phyloP scores from a whole-genome alignment of 2,329 filamentous ascomycete genomes.

The Exophiala sp. region DNA sequence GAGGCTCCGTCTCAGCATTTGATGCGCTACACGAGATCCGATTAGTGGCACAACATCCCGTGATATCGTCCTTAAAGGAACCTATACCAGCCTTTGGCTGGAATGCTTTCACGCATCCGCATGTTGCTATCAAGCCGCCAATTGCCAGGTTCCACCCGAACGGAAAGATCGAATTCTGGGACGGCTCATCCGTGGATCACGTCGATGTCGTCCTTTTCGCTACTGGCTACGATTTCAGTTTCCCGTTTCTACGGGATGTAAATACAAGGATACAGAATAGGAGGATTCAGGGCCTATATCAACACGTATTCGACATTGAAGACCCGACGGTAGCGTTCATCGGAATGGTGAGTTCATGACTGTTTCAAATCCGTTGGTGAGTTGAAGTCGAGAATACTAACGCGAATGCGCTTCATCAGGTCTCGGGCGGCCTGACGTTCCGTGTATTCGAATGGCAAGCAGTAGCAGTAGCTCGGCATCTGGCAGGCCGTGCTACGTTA shows the following conservation, averaged over 20 bases:
- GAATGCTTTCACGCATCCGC: conserved; percentile 28
- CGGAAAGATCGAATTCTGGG: conserved; percentile 22
- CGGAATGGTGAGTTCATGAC: conserved; percentile 23
- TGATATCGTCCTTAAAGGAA: conserved; percentile 11
- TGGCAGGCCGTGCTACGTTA: conserved; percentile 27
- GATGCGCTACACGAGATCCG: conserved; percentile 31
- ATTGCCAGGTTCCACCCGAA: conserved; percentile 30
- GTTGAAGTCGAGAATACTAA: not conserved
- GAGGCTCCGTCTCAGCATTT: conserved; percentile 32
- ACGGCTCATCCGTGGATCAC: conserved; percentile 19
- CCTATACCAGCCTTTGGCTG: conserved; percentile 7
- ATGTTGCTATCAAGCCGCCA: conserved; percentile 33
- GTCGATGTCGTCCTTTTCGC: conserved; percentile 35
- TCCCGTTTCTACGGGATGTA: conserved; percentile 31
- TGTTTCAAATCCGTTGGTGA: not conserved
- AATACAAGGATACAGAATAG: conserved; percentile 33
- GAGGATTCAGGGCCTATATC: conserved; percentile 35
- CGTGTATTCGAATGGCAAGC: conserved; percentile 34
- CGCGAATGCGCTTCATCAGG: conserved; percentile 24
- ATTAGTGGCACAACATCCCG: conserved; percentile 23
- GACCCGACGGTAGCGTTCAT: conserved; percentile 36
- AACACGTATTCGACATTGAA: conserved; percentile 36
- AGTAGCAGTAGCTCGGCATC: conserved; percentile 31
- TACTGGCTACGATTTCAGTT: conserved; percentile 32
- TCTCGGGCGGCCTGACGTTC: conserved; percentile 35